Base-by-base conservation (phyloP, 805 yeast species). In the Candida cerambycidarum region DNA sequence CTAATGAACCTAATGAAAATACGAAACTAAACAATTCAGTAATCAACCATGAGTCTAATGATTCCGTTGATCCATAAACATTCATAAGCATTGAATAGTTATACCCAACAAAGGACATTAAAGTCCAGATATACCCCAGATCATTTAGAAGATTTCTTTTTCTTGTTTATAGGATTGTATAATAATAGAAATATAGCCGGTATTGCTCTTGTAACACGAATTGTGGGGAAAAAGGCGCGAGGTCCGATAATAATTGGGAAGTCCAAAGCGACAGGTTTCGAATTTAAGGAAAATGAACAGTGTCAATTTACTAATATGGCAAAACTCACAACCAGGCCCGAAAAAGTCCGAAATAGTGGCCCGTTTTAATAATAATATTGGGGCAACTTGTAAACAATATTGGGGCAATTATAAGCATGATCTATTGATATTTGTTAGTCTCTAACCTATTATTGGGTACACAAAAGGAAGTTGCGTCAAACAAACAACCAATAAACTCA, bases 201-300 rank as follows among this genome's bases (percentile, higher is more conserved):
- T 11, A 10, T 21, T 15, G 38, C 15, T 18, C 6, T 18, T 15
- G 10, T 5, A 13, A 12, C 9, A 5, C n/a, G 9, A 21, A 7
- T 34, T 34, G 21, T 34, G 38, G 37, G 37, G 37, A 28, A 14
- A 21, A 16, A 33, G 4, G 13, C n/a, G 37, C 28, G 37, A 13
- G 8, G 11, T 17, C 21, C 21, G 28, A 18, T 17, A 15, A 19
- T 33, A 21, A 21, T 21, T 19, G 13, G 37, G 37, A 33, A 33
- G 28, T 9, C 37, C 25, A 18, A 33, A 23, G 37, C 37, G 37
- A 33, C 10, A 3, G 31, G 17, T 8, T 27, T 7, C 11, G 13
- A 28, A 15, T 5, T 12, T 25, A 25, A 25, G 12, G 7, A 25
- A n/a, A n/a, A n/a, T n/a, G n/a, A 25, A 11, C 11, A 14, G 35